Evolutionary conservation across 495 filamentous ascomycete species (phyloP).

Genomic region (Neurospora sp.): DNA sequence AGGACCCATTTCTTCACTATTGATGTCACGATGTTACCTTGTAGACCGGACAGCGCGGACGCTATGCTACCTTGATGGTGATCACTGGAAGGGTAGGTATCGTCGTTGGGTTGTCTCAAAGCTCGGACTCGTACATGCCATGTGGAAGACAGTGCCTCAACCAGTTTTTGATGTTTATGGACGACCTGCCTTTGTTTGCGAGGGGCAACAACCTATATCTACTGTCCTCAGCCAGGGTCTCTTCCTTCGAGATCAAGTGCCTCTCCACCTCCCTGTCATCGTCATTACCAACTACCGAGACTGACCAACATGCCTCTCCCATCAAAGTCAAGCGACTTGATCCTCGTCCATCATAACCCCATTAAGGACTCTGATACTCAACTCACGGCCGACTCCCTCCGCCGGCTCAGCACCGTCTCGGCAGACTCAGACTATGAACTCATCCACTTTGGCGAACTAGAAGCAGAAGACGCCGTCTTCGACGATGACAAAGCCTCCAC

Average conservation of each 20-base stretch:
- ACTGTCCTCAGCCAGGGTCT: neutral
- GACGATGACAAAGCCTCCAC: neutral
- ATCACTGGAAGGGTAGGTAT: neutral
- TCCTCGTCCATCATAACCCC: neutral
- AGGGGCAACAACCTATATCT: neutral
- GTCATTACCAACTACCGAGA: neutral
- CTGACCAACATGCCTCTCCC: neutral
- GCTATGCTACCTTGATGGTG: neutral
- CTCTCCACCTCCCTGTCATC: neutral
- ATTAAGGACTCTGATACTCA: neutral
- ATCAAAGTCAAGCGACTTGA: neutral
- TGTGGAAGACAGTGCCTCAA: neutral
- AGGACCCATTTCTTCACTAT: neutral
- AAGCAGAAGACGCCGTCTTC: neutral
- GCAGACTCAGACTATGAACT: neutral
- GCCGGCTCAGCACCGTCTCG: neutral
- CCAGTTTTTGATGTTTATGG: neutral
- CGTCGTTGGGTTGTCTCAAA: neutral
- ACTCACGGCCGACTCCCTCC: neutral
- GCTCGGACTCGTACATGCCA: neutral
- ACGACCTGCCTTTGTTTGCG: neutral
- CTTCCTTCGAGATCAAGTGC: neutral
- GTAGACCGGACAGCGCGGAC: neutral
- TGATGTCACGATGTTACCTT: neutral
- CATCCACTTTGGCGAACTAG: neutral